These are phyloP conservation scores for Neocatenulostroma microsporum DNA, from an alignment of 2,329 filamentous ascomycete genomes.

Conservation along the genomic window DNA sequence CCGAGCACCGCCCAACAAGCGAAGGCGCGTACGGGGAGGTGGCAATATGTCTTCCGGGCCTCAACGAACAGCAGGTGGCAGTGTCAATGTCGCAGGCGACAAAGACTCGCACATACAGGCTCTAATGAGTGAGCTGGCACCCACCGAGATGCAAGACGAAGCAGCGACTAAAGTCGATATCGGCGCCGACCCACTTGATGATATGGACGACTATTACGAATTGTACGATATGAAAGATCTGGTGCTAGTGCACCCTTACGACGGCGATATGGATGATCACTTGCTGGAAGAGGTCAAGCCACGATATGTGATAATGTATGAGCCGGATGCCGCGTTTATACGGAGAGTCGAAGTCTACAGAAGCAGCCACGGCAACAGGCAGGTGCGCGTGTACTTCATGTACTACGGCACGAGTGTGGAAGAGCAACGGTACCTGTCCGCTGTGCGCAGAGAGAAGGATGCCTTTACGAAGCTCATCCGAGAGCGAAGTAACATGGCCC, in stretches of 20 bases:
- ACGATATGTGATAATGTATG: constrained; percentile 97
- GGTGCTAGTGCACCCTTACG: constrained; percentile 84
- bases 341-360: constrained; percentile 91
- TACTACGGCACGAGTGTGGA: constrained; percentile 94
- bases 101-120: constrained; percentile 73
- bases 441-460: constrained; percentile 91
- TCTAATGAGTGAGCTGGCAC: constrained; percentile 72
- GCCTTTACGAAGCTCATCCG: constrained; percentile 91
- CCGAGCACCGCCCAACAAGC: constrained; percentile 74
- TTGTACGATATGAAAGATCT: constrained; percentile 87
- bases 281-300: constrained; percentile 91
- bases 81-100: constrained; percentile 70
- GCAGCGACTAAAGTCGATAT: constrained; percentile 61
- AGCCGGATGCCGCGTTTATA: constrained; percentile 90
- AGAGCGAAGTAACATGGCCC: constrained; percentile 82
- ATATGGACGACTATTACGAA: constrained; percentile 88
- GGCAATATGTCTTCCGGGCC: constrained; percentile 52
- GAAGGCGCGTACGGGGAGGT: constrained; percentile 75
- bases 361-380: constrained; percentile 82
- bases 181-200: constrained; percentile 68
- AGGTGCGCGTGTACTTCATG: constrained; percentile 90
- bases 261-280: constrained; percentile 92
- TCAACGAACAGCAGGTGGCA: constrained; percentile 63
- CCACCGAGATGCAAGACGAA: constrained; percentile 66
- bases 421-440: constrained; percentile 84